Evolutionary conservation across 306 rosid genomes (phyloP), one percentile per base, ranked within the genome.

Genomic region (Alnus glutinosa): DNA sequence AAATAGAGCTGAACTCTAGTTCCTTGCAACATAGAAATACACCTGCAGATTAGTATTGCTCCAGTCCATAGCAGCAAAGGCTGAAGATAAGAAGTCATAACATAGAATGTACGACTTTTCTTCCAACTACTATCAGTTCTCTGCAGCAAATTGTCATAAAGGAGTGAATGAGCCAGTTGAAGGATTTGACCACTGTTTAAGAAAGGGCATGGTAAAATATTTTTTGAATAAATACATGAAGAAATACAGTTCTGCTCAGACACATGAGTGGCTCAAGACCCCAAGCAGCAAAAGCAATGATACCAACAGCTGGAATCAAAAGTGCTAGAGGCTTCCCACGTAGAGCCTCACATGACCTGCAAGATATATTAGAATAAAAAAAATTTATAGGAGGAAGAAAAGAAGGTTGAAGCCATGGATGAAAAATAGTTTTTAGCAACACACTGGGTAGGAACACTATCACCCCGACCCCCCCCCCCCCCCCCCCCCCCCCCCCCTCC

Each of bases 41-140:
- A 93, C 99, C 99, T 91, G 99, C 96, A 96, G 71, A 88, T 47
- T 46, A 96, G 94, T 82, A 86, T 88, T 39, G 91, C 94, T 84
- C 96, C 99, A 49, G 85, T 78, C 99, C 98, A 96, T 34, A 93
- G 89, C 80, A 96, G 87, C 83, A 96, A 76, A 58, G 99, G 99
- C 90, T 85, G 97, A 78, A 96, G 77, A 73, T 90, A 96, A 63
- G 97, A 90, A 62, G 90, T 84, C 89, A 87, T 85, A 68, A 86
- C 82, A 74, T 87, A 80, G 80, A 71, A 75, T 0, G 94, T 86
- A 63, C 83, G 87, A 87, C 99, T 95, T 86, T 90, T 91, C 83
- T 85, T 93, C 99, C 99, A 93, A 73, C 84, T 91, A 78, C 82
- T 89, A 77, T 93, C 99, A 47, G 84, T 79, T 70, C 89, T 87